Evolutionary conservation across 768 basidiomycete species (phyloP).

Genomic region (Russula emetica): DNA sequence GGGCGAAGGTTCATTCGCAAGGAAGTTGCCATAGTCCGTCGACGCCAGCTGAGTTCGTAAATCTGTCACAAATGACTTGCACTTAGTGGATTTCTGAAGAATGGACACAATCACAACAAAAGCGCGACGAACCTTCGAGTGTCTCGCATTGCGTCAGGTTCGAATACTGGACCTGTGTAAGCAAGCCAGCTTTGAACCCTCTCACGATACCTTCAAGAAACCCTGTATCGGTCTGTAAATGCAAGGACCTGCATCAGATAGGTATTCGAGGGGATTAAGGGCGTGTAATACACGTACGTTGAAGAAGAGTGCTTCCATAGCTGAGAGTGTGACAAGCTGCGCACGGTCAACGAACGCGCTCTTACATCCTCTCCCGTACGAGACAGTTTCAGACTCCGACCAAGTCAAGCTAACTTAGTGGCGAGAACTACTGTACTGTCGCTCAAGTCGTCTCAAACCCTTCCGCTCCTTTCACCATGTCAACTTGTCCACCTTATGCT

Average conservation of each 20-base stretch:
- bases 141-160: conserved; percentile 97
- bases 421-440: no score
- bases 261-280: conserved; percentile 18
- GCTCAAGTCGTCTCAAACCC: neutral
- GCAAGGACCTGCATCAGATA: conserved; percentile 31
- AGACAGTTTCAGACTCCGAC: conserved; percentile 25
- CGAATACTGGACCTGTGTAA: conserved; percentile 84
- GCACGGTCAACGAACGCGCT: neutral
- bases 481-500: conserved; percentile 81
- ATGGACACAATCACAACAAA: neutral
- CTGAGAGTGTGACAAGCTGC: neutral
- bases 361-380: neutral
- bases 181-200: conserved; percentile 91
- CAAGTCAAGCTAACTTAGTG: no score
- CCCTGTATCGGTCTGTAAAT: conserved; percentile 58
- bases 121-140: conserved; percentile 67
- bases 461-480: conserved; percentile 30
- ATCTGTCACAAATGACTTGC: conserved; percentile 46
- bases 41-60: conserved; percentile 92
- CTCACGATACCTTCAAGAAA: conserved; percentile 80
- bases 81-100: conserved; percentile 1
- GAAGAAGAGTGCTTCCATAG: conserved; percentile 86
- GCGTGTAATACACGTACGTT: conserved; percentile 51
- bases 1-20: conserved; percentile 92
- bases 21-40: conserved; percentile 98